These are phyloP conservation scores for Thraustotheca clavata DNA, from an alignment of 352 stramenopile species.

Conservation along the genomic window DNA sequence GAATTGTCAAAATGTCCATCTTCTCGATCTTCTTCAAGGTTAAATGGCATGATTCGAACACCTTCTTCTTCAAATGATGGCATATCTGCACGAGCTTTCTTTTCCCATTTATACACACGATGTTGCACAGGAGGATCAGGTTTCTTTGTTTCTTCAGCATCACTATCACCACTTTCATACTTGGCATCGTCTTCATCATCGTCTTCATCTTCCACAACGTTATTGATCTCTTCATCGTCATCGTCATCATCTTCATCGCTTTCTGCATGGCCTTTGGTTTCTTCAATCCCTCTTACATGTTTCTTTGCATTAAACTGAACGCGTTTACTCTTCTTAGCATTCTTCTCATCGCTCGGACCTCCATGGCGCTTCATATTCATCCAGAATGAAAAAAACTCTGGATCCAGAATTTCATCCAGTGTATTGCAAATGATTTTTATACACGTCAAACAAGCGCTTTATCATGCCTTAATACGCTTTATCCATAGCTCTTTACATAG, in stretches of 20 bases:
- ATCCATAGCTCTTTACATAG: background rate
- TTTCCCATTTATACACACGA: conserved; percentile 14
- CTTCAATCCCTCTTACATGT: background rate
- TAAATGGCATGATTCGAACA: conserved; percentile 58
- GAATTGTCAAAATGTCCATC: conserved; percentile 75
- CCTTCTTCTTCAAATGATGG: conserved; percentile 8
- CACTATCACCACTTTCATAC: conserved; percentile 20
- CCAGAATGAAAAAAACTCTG: background rate
- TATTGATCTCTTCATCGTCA: conserved; percentile 15
- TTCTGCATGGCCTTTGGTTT: conserved; percentile 18
- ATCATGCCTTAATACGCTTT: no score
- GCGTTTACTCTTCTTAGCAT: conserved; percentile 13
- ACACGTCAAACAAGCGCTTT: no score
- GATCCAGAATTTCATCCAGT: background rate
- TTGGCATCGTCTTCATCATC: conserved; percentile 26
- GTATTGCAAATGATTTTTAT: no score
- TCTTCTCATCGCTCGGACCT: background rate
- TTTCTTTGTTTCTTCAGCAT: conserved; percentile 24
- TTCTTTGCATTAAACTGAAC: conserved; percentile 9
- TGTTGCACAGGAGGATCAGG: background rate
- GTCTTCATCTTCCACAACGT: background rate
- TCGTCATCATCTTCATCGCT: conserved; percentile 2
- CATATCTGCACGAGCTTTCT: conserved; percentile 18
- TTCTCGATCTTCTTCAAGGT: conserved; percentile 81
- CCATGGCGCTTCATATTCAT: conserved; percentile 24